Base-by-base conservation (phyloP, 2,329 filamentous ascomycete species). In the Diplodia intermedia region DNA sequence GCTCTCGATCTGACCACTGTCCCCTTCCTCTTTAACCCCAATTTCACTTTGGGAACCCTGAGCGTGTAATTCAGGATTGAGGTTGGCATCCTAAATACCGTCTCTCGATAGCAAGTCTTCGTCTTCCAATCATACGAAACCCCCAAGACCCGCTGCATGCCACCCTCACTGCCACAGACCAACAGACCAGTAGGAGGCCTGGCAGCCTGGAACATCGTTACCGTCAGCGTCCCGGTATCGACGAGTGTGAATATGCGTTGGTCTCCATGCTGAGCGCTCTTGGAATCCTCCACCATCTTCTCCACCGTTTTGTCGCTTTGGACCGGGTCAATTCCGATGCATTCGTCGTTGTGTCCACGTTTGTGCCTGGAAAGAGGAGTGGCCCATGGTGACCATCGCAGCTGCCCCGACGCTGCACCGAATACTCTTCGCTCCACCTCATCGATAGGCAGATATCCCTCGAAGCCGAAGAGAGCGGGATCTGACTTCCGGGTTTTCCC, bases 81-180 rank as follows among this genome's bases (percentile, higher is more conserved):
- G 0, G 82, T 81, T 31, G 80, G 77, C 55, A 84, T 75, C 3
- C 82, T 73, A 36, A 84, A 66, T 1, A 84, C 82, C 0, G 79
- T 81, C 71, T 84, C 82, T 0, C 80, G 74, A 56, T 79, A 81
- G 57, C 83, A 71, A 0, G 80, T 82, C 4, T 74, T 72, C 1
- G 76, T 79, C 0, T 75, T 77, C 78, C 78, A 81, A 69, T 84
- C 81, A 65, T 83, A 84, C 0, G 80, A 83, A 69, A 82, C 83
- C 15, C 81, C 73, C 5, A 84, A 71, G 2, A 80, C 80, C 8
- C 83, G 76, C 68, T 83, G 81, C 79, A 82, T 81, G 2, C 82
- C 82, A 4, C 80, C 80, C 69, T 84, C 83, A 1, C 72, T 71
- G 5, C 80, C 82, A 18, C 77, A 79, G n/a, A 83, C 70, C 12